phyloP scores from a whole-genome alignment of 2,329 filamentous ascomycete species.

The Xylaria sp. region DNA sequence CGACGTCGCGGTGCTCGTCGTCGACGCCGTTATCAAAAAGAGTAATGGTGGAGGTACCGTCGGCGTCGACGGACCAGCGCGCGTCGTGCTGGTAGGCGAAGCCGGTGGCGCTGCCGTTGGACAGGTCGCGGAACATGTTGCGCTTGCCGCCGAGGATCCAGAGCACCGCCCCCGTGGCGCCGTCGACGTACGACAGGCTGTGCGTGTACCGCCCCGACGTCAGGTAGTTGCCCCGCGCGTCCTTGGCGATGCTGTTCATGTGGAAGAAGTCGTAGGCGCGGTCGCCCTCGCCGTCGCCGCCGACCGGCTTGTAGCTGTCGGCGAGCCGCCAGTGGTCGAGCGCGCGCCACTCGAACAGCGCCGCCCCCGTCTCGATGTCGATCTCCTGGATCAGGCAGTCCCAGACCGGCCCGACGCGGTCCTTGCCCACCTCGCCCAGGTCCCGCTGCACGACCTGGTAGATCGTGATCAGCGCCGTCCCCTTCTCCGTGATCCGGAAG shows the following conservation, averaged over 20 bases:
- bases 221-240: conserved; percentile 46
- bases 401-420: conserved; percentile 43
- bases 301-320: conserved; percentile 42
- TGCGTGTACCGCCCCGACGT: conserved; percentile 46
- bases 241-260: conserved; percentile 57
- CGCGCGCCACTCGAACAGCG: conserved; percentile 50
- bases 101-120: conserved; percentile 45
- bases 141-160: conserved; percentile 55
- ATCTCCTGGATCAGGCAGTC: conserved; percentile 50
- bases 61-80: conserved; percentile 44
- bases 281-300: conserved; percentile 38
- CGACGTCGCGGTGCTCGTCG: conserved; percentile 36
- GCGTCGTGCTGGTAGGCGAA: conserved; percentile 58
- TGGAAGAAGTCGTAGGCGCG: conserved; percentile 58
- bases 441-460: conserved; percentile 42
- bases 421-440: conserved; percentile 40
- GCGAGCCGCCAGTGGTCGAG: conserved; percentile 21
- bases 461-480: conserved; percentile 43
- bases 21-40: conserved; percentile 49
- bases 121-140: conserved; percentile 46
- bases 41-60: conserved; percentile 42
- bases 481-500: conserved; percentile 40
- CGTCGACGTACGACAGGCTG: conserved; percentile 46
- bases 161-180: conserved; percentile 47
- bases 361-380: conserved; percentile 46